Evolutionary conservation across 208 protist species (phyloP).

Genomic region (Acanthamoeba culbertsoni): DNA sequence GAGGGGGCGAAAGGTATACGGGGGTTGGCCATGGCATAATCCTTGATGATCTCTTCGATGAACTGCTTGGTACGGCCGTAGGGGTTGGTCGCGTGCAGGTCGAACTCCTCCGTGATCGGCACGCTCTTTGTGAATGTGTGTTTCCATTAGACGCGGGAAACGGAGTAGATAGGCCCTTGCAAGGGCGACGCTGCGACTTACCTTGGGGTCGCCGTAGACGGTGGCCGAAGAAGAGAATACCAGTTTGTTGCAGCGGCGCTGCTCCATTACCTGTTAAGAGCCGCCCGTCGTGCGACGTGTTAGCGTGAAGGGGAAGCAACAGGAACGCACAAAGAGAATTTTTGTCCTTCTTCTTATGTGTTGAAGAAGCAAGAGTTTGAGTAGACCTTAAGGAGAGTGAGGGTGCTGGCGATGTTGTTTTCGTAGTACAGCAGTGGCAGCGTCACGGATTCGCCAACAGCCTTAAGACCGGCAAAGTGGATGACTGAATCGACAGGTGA

Average conservation of each 20-base stretch:
- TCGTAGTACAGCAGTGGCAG: constrained; percentile 95
- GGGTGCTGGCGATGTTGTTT: constrained; percentile 94
- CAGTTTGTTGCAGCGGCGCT: constrained; percentile 90
- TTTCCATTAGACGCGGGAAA: not conserved
- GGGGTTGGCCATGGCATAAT: constrained; percentile 69
- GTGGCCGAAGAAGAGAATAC: constrained; percentile 96
- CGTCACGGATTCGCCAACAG: constrained; percentile 91
- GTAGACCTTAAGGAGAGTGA: constrained; percentile 92
- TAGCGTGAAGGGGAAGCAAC: not conserved
- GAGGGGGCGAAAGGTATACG: not conserved
- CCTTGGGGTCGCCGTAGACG: constrained; percentile 87
- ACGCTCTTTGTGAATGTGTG: constrained; percentile 67
- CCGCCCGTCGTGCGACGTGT: too few relatives aligned
- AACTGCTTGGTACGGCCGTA: constrained; percentile 90
- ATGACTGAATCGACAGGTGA: constrained; percentile 88
- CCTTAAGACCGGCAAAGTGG: constrained; percentile 93
- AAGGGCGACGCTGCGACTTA: not conserved
- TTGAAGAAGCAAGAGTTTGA: too few relatives aligned
- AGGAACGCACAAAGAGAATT: not conserved
- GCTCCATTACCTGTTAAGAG: constrained; percentile 91
- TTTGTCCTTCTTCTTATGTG: not conserved
- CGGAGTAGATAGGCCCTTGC: not conserved
- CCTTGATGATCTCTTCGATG: constrained; percentile 93
- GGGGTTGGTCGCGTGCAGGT: constrained; percentile 83
- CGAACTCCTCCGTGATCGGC: constrained; percentile 76